Percentiles rank a stretch among this genome's conserved stretches.
Evolutionary conservation across 805 yeast species (phyloP).

Genomic region (Allodekkera sacchari): DNA sequence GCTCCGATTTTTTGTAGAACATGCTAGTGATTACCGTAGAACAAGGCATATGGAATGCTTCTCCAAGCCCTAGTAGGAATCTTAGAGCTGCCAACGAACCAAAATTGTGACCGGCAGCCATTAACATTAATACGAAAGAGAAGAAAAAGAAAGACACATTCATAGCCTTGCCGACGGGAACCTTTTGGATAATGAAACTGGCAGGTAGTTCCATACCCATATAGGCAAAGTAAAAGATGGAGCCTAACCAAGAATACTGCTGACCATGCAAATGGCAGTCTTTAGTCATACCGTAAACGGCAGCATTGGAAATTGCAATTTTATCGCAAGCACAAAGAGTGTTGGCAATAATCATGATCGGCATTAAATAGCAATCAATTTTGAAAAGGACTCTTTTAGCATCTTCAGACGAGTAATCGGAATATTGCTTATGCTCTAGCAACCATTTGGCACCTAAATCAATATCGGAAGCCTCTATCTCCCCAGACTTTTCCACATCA

Average conservation of each 20-base stretch:
- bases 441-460: slow-evolving; percentile 20
- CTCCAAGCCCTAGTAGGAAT: slow-evolving; percentile 29
- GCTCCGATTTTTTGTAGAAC: slow-evolving; percentile 37
- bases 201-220: slow-evolving; percentile 38
- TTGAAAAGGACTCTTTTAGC: slow-evolving; percentile 13
- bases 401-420: slow-evolving; percentile 10
- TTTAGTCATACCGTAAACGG: slow-evolving; percentile 43
- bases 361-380: slow-evolving; percentile 16
- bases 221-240: slow-evolving; percentile 41
- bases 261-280: slow-evolving; percentile 31
- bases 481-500: too few species aligned
- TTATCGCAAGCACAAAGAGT: slow-evolving; percentile 18
- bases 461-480: too few species aligned
- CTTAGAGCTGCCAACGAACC: slow-evolving; percentile 26
- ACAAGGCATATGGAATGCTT: slow-evolving; percentile 14
- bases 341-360: slow-evolving; percentile 22
- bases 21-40: slow-evolving; percentile 23
- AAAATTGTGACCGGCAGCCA: slow-evolving; percentile 22
- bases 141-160: slow-evolving; percentile 22
- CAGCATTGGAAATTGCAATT: slow-evolving; percentile 26
- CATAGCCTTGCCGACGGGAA: slow-evolving; percentile 24
- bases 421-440: slow-evolving; percentile 17
- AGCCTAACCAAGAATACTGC: slow-evolving; percentile 36
- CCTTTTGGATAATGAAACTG: slow-evolving; percentile 32
- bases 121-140: slow-evolving; percentile 23